Evolutionary conservation across 2,329 filamentous ascomycete genomes (phyloP).

Genomic region (Aspergillus aculeatinus): DNA sequence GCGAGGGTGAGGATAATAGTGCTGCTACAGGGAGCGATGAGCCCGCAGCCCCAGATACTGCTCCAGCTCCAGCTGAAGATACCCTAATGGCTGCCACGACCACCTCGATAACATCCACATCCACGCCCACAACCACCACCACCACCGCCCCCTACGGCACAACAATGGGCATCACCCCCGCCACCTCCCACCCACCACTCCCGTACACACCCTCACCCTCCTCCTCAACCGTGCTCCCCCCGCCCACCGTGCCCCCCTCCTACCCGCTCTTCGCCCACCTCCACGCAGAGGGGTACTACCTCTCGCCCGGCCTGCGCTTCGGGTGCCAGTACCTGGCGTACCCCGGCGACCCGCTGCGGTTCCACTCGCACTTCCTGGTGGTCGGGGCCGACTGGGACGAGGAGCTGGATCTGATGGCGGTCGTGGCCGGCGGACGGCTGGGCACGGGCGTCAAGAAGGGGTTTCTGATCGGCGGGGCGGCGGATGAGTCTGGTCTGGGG

Average conservation of each 20-base stretch:
- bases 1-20: too few relatives aligned
- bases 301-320: constrained; percentile 89
- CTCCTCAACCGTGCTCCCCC: constrained; percentile 21
- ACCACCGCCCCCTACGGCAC: constrained; percentile 18
- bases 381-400: constrained; percentile 86
- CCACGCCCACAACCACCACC: constrained; percentile 16
- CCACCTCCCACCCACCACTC: constrained; percentile 51
- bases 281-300: constrained; percentile 76
- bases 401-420: constrained; percentile 76
- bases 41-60: constrained; percentile 23
- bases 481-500: constrained; percentile 36
- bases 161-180: constrained; percentile 47
- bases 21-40: constrained; percentile 14
- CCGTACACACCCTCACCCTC: constrained; percentile 32
- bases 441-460: constrained; percentile 97
- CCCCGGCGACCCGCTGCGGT: constrained; percentile 89
- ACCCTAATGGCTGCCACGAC: too few relatives aligned
- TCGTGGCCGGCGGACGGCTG: constrained; percentile 81
- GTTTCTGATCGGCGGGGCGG: constrained; percentile 76
- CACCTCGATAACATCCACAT: constrained; percentile 10
- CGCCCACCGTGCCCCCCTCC: constrained; percentile 47
- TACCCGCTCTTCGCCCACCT: constrained; percentile 80
- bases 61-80: not conserved
- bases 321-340: constrained; percentile 94
- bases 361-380: constrained; percentile 91